These are phyloP conservation scores for Colletotrichum nymphaeae DNA, from an alignment of 2,329 filamentous ascomycete species.

Conservation along the genomic window DNA sequence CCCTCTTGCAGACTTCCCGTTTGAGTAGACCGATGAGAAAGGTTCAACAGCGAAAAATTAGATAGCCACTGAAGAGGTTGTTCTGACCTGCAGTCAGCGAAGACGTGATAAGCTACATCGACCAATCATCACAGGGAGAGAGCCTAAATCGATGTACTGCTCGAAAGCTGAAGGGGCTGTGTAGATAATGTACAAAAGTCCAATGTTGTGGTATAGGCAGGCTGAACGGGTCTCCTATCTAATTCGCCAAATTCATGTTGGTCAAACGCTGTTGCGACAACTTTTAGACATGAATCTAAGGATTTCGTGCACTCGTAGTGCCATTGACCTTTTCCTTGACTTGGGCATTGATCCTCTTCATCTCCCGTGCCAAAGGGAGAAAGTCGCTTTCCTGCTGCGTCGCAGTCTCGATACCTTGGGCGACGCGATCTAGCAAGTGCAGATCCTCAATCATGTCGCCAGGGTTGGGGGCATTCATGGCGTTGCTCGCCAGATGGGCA, in stretches of 20 bases:
- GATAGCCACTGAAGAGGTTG: too few species aligned
- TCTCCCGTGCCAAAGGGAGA: conserved; percentile 2
- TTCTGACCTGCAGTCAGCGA: too few species aligned
- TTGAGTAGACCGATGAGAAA: neutral
- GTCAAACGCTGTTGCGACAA: too few species aligned
- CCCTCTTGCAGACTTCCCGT: neutral
- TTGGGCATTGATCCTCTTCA: conserved; percentile 17
- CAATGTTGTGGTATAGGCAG: neutral
- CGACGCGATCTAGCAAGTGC: conserved; percentile 17
- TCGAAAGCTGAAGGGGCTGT: neutral
- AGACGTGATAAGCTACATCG: too few species aligned
- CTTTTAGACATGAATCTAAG: neutral
- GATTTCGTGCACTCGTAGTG: neutral
- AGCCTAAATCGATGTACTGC: neutral
- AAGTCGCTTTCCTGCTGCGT: conserved; percentile 18
- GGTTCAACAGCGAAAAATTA: too few species aligned
- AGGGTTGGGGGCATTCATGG: neutral
- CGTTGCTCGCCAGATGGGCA: conserved; percentile 15
- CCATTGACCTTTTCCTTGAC: neutral
- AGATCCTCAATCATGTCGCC: neutral
- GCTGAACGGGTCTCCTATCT: neutral
- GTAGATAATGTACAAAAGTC: neutral
- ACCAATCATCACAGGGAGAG: neutral
- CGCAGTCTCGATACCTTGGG: conserved; percentile 2
- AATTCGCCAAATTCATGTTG: neutral